Evolutionary conservation across 805 yeast genomes (phyloP), one percentile per base, ranked within the genome.

Genomic region (Myxozyma vanderwaltii): DNA sequence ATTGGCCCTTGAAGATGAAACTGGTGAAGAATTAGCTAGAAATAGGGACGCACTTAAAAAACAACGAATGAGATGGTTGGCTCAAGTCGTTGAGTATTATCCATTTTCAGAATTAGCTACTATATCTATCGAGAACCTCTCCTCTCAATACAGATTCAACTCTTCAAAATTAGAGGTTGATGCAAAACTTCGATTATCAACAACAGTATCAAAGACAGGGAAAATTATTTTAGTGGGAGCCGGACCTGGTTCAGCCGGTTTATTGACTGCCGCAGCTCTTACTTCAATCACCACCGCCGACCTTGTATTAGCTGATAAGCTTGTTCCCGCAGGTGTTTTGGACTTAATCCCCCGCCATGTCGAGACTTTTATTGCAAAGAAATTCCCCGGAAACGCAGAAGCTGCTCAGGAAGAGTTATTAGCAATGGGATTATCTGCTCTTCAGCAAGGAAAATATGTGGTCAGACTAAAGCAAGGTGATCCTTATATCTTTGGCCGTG

Each of bases 351-450:
- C 97, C 0, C 71, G 80, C 31, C 78, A 79, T 31, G 88, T 95
- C 0, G 86, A 85, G 46, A 77, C 86, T 3, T 90, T 88, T 70
- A 91, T 92, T 59, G 98, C 98, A 1, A 81, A 90, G 41, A 92
- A 92, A 72, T 92, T 91, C 75, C 98, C 98, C 1, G 98, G 98
- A 1, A 92, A 92, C 71, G 97, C 98, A 0, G 97, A 91, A 69
- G 81, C 81, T 49, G 98, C 98, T 0, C 98, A 92, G 73, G 81
- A 87, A 60, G 96, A 92, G 72, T 78, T 92, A 45, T 75, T 90
- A 35, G 76, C 79, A n/a, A 71, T 86, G 64, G 97, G 96, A 0
- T 74, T 92, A 17, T 80, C 79, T 35, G 86, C 85, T 0, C 72
- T 90, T 26, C 64, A 77, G 27, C 72, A 79, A 52, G 97, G 97